Base-by-base conservation (phyloP, 441 rosid genomes). In the Theobroma grandiflorum region DNA sequence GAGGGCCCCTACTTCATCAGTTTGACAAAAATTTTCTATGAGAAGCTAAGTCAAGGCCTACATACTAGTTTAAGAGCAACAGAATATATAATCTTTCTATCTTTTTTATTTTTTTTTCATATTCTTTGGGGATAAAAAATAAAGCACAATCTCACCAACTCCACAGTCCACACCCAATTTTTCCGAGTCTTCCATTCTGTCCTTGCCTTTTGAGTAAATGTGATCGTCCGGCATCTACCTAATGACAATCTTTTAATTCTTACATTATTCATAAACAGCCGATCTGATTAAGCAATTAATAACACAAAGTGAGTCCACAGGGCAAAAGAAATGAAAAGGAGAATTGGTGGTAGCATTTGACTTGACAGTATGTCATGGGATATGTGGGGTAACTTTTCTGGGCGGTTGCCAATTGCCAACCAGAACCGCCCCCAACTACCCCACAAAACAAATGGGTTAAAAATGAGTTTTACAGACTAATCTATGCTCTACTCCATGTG, bases 401-500 rank as follows among this genome's bases (percentile, higher is more conserved):
- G 1, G 68, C 10, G 2, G 15, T 63, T 35, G 42, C 40, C 42
- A 33, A 62, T 59, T 31, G 74, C 59, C 74, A 49, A 71, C 9
- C 57, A 49, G 40, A 49, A 59, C 49, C 78, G 33, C 11, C 69
- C 75, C 50, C 52, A 58, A 57, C 33, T 6, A 20, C 37, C 6
- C 15, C 1, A 2, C 35, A 31, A 42, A 52, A 50, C 2, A 33
- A 50, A 76, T 8, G 6, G 49, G 40, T 26, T 22, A 45, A 69
- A 11, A 5, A 0, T 43, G 38, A 69, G 38, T 22, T 69, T 70
- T 0, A 26, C 35, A 6, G 9, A 3, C 58, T 35, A 35, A n/a
- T 5, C 3, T 72, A 7, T 71, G 74, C 57, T 47, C 35, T 31
- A 31, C 73, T 31, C 15, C 66, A 62, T 62, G 66, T 66, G 70